Evolutionary conservation across 371 early-diverging fungal genomes (phyloP), one percentile per base, ranked within the genome.

Genomic region (Dichotomocladium elegans): DNA sequence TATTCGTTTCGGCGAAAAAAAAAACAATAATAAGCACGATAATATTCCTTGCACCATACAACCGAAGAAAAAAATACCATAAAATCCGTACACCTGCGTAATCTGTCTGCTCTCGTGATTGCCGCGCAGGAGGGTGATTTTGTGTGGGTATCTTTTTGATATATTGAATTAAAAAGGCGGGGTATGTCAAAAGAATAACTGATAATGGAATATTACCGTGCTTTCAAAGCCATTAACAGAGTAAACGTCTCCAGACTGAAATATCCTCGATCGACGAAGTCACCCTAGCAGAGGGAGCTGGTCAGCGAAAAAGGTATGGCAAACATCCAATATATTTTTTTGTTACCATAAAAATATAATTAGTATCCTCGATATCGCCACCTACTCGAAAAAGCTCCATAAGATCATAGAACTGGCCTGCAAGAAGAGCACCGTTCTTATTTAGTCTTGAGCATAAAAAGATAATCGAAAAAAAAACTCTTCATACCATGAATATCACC

Each of bases 241-340:
- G 96, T 92, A 44, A 99, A 93, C 4, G 99, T 99, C 75, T 99
- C 99, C 34, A 99, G 92, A 34, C 96, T 95, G 75, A 99, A 98
- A 72, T 96, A 98, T 14, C 99, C 99, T 58, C 99, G 93, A 74
- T 99, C 99, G 35, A 99, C 99, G 70, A 96, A 99, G 81, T 99
- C 99, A 37, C 99, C 96, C 70, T 74, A 33, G 25, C n/a, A n/a
- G n/a, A n/a, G n/a, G n/a, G n/a, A n/a, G n/a, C n/a, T n/a, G n/a
- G n/a, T n/a, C n/a, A 24, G 22, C 26, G 25, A 26, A 44, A 27
- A 25, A 28, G 25, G 7, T 22, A 49, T 15, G 31, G 10, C 22
- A 50, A 44, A 0, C n/a, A 19, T 21, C 4, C 28, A 3, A 34
- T 31, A 26, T 24, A n/a, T 27, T n/a, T 7, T 15, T 17, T 15